A percentile compares a stretch with the other conserved stretches of the same genome.
These are phyloP conservation scores for Biscogniauxia marginata DNA, from an alignment of 2,329 filamentous ascomycete genomes.

Conservation along the genomic window DNA sequence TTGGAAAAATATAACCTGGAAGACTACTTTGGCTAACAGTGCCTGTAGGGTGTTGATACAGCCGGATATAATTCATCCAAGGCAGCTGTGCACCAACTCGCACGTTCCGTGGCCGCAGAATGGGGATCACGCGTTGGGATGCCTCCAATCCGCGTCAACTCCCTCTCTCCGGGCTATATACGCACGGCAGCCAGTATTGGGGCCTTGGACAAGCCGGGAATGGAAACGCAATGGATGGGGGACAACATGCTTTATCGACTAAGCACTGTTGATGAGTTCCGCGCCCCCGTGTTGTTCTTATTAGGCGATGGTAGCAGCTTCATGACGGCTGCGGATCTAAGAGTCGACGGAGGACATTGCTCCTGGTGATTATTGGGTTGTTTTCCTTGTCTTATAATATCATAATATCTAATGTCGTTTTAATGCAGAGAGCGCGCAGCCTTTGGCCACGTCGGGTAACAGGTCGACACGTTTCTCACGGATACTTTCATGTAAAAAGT, in stretches of 20 bases:
- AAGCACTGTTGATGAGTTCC: constrained; percentile 35
- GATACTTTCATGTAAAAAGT: too few relatives aligned
- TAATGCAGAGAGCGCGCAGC: too few relatives aligned
- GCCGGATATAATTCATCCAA: constrained; percentile 54
- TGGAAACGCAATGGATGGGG: constrained; percentile 29
- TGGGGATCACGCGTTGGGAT: constrained; percentile 42
- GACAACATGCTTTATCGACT: constrained; percentile 36
- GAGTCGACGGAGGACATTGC: constrained; percentile 40
- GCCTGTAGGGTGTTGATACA: constrained; percentile 36
- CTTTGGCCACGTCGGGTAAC: too few relatives aligned
- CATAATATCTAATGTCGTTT: too few relatives aligned
- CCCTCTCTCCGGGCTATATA: constrained; percentile 52
- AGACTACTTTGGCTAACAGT: not conserved
- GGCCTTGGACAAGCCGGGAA: constrained; percentile 30
- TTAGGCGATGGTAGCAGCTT: constrained; percentile 37
- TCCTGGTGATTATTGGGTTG: too few relatives aligned
- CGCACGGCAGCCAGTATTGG: constrained; percentile 40
- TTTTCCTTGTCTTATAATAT: too few relatives aligned
- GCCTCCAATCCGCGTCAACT: constrained; percentile 51
- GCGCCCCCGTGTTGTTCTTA: constrained; percentile 36
- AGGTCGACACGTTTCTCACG: too few relatives aligned
- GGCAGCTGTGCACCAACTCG: constrained; percentile 51
- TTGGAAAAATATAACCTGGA: constrained; percentile 7
- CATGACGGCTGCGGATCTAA: constrained; percentile 39
- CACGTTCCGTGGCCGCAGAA: constrained; percentile 50